These are phyloP conservation scores for Penstemon davidsonii DNA, from an alignment of 257 asterid genomes.

Conservation along the genomic window DNA sequence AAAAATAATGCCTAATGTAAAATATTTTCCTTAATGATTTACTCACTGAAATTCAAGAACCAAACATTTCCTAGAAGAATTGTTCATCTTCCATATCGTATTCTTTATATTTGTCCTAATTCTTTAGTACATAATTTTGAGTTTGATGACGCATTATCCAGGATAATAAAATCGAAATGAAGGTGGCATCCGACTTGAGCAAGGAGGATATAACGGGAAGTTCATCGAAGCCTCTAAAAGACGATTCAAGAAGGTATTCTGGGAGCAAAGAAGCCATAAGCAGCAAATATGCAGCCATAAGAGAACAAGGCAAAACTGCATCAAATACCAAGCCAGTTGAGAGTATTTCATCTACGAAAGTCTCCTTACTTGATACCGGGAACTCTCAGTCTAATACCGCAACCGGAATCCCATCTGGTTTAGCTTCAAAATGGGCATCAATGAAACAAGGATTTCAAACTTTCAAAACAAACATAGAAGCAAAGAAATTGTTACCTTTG, in stretches of 20 bases:
- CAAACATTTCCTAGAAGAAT: neutral
- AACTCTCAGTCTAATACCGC: constrained; percentile 42
- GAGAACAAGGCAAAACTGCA: constrained; percentile 65
- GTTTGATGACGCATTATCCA: constrained; percentile 27
- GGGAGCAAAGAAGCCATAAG: constrained; percentile 85
- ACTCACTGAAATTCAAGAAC: too few relatives aligned
- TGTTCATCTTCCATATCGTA: neutral
- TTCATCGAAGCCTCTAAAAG: constrained; percentile 65
- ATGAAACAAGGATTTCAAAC: constrained; percentile 90
- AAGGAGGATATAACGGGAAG: constrained; percentile 62
- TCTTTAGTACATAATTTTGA: constrained; percentile 8
- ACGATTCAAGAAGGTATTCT: constrained; percentile 51
- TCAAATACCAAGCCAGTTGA: constrained; percentile 46
- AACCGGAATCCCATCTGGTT: constrained; percentile 43
- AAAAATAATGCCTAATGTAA: too few relatives aligned
- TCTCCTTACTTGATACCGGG: constrained; percentile 62
- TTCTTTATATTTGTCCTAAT: neutral
- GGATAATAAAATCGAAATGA: constrained; percentile 60
- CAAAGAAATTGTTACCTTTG: constrained; percentile 68
- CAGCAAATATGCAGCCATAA: constrained; percentile 76
- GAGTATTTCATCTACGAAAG: constrained; percentile 67
- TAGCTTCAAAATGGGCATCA: constrained; percentile 91
- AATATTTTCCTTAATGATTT: too few relatives aligned
- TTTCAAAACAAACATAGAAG: constrained; percentile 67
- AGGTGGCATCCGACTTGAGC: constrained; percentile 37